A percentile compares a stretch with the other conserved stretches of the same genome.
Conservation (phyloP, 202 grass and related monocot species). For the Dendrocalamus latiflorus region DNA sequence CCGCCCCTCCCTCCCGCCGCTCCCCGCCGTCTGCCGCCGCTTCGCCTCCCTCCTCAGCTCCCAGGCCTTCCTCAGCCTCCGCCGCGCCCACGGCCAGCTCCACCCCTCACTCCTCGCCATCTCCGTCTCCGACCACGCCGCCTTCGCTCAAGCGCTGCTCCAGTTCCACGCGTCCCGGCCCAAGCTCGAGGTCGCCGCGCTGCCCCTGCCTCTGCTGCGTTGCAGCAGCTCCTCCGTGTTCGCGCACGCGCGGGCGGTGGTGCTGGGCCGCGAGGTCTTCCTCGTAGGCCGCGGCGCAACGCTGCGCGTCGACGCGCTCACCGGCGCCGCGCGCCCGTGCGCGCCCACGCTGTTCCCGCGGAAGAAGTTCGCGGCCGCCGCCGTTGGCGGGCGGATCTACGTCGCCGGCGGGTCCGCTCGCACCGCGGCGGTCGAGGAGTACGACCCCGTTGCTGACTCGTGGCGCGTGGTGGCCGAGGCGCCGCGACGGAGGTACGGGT, state of each 20-base stretch:
- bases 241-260: constrained; percentile 46
- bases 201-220: not conserved
- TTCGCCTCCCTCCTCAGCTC: constrained; percentile 36
- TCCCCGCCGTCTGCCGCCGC: constrained; percentile 46
- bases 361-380: constrained; percentile 66
- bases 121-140: not conserved
- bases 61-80: constrained; percentile 27
- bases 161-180: not conserved
- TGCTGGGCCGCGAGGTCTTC: constrained; percentile 47
- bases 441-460: constrained; percentile 51
- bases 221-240: not conserved
- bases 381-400: constrained; percentile 53
- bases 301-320: constrained; percentile 50
- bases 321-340: constrained; percentile 40
- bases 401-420: constrained; percentile 63
- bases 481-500: constrained; percentile 60
- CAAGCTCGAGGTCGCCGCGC: constrained; percentile 17
- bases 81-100: constrained; percentile 40
- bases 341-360: constrained; percentile 54
- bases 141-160: constrained; percentile 20
- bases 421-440: constrained; percentile 67
- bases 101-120: constrained; percentile 41
- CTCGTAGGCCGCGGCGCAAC: constrained; percentile 55
- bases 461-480: constrained; percentile 51
- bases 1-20: constrained; percentile 28